Conservation (phyloP, 164 flowering plant species). For the Vitis labrusca region DNA sequence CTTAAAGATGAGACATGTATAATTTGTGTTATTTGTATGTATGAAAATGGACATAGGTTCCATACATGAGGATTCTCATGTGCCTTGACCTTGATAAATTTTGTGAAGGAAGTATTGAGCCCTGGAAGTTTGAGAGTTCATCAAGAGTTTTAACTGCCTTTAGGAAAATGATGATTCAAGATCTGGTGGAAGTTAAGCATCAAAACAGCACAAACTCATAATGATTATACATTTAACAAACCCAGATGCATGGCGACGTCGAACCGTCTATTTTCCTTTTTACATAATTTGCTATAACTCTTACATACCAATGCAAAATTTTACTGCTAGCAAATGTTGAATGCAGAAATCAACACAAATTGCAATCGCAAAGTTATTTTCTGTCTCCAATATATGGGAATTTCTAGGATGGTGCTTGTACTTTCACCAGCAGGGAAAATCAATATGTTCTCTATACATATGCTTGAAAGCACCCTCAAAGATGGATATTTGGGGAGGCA, state of each 20-base stretch:
- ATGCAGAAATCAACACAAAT: no score
- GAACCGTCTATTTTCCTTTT: neutral
- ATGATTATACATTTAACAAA: neutral
- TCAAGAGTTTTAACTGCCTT: neutral
- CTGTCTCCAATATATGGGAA: neutral
- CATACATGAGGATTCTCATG: neutral
- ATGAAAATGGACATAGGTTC: neutral
- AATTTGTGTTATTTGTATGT: neutral
- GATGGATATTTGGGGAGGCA: constrained; percentile 70
- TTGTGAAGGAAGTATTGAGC: neutral
- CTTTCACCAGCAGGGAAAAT: no score
- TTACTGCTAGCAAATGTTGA: no score
- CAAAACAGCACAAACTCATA: neutral
- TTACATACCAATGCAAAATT: neutral
- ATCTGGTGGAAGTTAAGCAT: neutral
- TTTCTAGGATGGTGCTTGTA: no score
- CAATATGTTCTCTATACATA: neutral
- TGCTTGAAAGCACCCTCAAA: constrained; percentile 15
- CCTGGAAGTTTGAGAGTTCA: neutral
- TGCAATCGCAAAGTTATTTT: neutral
- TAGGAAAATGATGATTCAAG: neutral
- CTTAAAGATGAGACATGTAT: neutral
- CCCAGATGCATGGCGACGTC: neutral
- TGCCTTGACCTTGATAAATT: neutral
- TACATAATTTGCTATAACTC: neutral